Evolutionary conservation across 2,329 filamentous ascomycete genomes (phyloP).

Genomic region (Hawksworthiomyces lignivorus): DNA sequence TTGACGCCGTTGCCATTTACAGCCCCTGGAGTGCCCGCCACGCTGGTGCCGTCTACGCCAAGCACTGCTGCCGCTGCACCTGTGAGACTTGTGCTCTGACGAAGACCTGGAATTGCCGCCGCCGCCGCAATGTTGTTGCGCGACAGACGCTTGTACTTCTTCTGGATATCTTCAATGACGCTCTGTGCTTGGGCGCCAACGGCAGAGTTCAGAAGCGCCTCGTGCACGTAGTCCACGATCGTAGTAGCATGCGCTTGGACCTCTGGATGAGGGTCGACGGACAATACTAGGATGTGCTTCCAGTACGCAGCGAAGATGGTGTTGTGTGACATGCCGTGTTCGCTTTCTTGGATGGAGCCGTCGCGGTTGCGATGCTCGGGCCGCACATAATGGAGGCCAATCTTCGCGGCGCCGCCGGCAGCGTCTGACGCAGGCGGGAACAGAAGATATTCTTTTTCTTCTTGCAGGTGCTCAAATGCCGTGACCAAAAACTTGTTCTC

Average conservation of each 20-base stretch:
- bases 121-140: slow-evolving; percentile 22
- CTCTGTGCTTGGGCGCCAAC: slow-evolving; percentile 62
- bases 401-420: slow-evolving; percentile 51
- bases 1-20: background rate
- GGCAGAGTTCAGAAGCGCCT: slow-evolving; percentile 67
- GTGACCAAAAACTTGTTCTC: slow-evolving; percentile 87
- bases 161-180: slow-evolving; percentile 66
- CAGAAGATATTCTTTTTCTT: slow-evolving; percentile 66
- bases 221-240: slow-evolving; percentile 81
- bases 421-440: slow-evolving; percentile 35
- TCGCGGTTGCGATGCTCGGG: slow-evolving; percentile 48
- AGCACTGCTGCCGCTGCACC: slow-evolving; percentile 29
- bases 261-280: slow-evolving; percentile 90
- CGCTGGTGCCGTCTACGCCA: no score
- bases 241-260: slow-evolving; percentile 76
- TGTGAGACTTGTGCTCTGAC: slow-evolving; percentile 34
- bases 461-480: slow-evolving; percentile 81
- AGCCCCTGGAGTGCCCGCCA: no score
- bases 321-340: slow-evolving; percentile 65
- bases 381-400: slow-evolving; percentile 55
- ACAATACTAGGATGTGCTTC: slow-evolving; percentile 86
- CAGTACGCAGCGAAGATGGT: slow-evolving; percentile 90
- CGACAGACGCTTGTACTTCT: slow-evolving; percentile 39
- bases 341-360: slow-evolving; percentile 47
- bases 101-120: slow-evolving; percentile 33